Evolutionary conservation across 805 yeast genomes (phyloP).

Genomic region (Wickerhamomyces rabaulensis): DNA sequence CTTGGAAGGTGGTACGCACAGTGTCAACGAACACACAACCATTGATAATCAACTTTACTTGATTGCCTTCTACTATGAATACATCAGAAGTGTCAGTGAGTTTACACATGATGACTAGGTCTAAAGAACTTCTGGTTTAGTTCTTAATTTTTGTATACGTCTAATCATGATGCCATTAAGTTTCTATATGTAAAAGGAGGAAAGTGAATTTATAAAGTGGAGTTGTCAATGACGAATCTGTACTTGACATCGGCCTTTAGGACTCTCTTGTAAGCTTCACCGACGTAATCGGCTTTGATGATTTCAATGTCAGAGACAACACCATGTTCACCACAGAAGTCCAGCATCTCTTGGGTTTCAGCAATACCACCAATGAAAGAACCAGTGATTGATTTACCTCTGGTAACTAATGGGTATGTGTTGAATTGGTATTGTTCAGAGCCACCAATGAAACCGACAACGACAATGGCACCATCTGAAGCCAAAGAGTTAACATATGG

Average conservation of each 20-base stretch:
- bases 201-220: not conserved
- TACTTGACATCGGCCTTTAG: not conserved
- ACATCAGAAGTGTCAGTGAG: constrained; percentile 13
- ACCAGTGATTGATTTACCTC: not conserved
- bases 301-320: not conserved
- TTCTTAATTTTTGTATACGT: not conserved
- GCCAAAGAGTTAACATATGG: not conserved
- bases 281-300: not conserved
- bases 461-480: not conserved
- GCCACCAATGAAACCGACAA: not conserved
- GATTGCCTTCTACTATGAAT: constrained; percentile 16
- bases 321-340: not conserved
- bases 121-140: not conserved
- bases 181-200: too few species aligned
- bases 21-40: constrained; percentile 15
- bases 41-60: constrained; percentile 13
- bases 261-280: not conserved
- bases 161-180: not conserved
- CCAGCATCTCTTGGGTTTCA: not conserved
- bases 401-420: not conserved
- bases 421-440: not conserved
- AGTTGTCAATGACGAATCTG: not conserved
- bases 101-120: not conserved
- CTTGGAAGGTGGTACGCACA: constrained; percentile 10
- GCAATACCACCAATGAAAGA: not conserved